Evolutionary conservation across 2,329 filamentous ascomycete species (phyloP).

Genomic region (Magnaporthiopsis rhizophila): DNA sequence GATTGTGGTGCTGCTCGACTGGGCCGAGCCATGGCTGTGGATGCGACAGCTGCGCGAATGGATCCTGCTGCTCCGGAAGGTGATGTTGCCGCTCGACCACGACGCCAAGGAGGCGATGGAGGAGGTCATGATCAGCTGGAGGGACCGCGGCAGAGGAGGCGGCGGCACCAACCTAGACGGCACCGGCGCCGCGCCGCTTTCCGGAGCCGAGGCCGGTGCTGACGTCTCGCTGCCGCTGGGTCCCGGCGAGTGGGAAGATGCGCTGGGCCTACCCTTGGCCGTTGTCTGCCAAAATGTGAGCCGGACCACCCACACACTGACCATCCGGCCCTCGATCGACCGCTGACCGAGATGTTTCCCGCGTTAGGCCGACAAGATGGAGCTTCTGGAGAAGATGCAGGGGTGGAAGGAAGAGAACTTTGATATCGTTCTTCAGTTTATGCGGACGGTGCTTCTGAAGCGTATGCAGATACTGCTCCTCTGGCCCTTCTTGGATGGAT

Average conservation of each 20-base stretch:
- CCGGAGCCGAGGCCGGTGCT: not conserved
- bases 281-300: slow-evolving; percentile 92
- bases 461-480: slow-evolving; percentile 41
- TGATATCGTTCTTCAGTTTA: slow-evolving; percentile 87
- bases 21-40: slow-evolving; percentile 91
- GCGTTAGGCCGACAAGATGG: slow-evolving; percentile 73
- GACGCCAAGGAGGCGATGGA: slow-evolving; percentile 79
- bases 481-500: not conserved
- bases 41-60: slow-evolving; percentile 81
- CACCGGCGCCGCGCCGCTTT: slow-evolving; percentile 40
- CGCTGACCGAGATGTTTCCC: slow-evolving; percentile 15
- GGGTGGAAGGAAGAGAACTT: slow-evolving; percentile 96
- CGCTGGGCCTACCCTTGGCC: slow-evolving; percentile 75
- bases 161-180: slow-evolving; percentile 56
- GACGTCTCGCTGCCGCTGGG: slow-evolving; percentile 70
- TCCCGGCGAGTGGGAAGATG: slow-evolving; percentile 89
- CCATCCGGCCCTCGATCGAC: not conserved
- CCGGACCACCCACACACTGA: slow-evolving; percentile 8
- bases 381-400: slow-evolving; percentile 79
- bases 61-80: slow-evolving; percentile 74
- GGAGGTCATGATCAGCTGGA: slow-evolving; percentile 74
- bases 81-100: slow-evolving; percentile 64
- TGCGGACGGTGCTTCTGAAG: slow-evolving; percentile 83
- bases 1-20: slow-evolving; percentile 87
- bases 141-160: slow-evolving; percentile 63